phyloP scores from a whole-genome alignment of 768 basidiomycete species.

The Pleurotus tuoliensis region DNA sequence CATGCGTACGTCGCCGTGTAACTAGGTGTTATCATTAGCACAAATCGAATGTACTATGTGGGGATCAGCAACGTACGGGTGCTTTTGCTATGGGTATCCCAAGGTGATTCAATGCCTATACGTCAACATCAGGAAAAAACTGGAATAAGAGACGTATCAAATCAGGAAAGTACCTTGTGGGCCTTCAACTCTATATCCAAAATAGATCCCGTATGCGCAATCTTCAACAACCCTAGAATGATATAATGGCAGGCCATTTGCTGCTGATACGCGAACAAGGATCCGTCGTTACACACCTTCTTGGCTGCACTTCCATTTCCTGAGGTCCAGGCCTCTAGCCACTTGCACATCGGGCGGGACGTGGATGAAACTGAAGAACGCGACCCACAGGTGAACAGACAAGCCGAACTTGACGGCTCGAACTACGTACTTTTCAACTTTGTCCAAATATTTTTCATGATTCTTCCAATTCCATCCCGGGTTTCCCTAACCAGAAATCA shows the following conservation, averaged over 20 bases:
- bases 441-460: conserved; percentile 5
- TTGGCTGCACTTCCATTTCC: not conserved
- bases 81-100: not conserved
- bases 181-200: not conserved
- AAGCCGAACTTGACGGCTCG: not conserved
- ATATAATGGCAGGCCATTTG: not conserved
- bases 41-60: too few species aligned
- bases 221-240: not conserved
- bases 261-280: too few species aligned
- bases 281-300: not conserved
- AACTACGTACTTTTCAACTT: conserved; percentile 9
- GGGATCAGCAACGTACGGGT: not conserved
- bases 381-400: too few species aligned
- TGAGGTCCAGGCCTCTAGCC: not conserved
- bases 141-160: not conserved
- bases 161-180: not conserved
- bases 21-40: not conserved
- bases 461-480: conserved; percentile 13
- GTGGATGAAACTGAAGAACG: not conserved
- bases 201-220: not conserved
- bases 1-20: not conserved
- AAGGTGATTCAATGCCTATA: not conserved
- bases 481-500: conserved; percentile 1
- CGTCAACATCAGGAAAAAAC: not conserved
- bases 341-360: not conserved